Percentiles rank a stretch among this genome's conserved stretches.
Conservation (phyloP, 495 filamentous ascomycete species). For the Penicillium antarcticum region DNA sequence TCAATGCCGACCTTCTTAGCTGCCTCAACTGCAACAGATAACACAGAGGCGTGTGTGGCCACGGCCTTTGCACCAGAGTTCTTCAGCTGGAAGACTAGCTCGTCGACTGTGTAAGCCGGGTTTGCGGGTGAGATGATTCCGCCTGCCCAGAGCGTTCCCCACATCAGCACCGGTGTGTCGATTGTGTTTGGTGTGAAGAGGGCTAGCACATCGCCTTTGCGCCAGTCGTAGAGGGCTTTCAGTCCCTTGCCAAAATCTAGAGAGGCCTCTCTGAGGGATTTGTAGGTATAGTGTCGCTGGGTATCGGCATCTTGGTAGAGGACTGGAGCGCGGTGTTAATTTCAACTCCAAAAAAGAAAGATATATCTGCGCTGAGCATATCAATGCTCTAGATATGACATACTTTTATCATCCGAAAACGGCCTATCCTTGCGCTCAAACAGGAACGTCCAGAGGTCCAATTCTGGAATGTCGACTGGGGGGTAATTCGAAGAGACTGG, state of each 20-base stretch:
- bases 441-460: slow-evolving; percentile 72
- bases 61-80: slow-evolving; percentile 76
- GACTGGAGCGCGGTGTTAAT: slow-evolving; percentile 47
- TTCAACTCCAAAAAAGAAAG: neutral
- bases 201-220: slow-evolving; percentile 73
- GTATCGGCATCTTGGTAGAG: slow-evolving; percentile 79
- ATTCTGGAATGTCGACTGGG: slow-evolving; percentile 34
- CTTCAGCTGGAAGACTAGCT: slow-evolving; percentile 83
- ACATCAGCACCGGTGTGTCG: slow-evolving; percentile 67
- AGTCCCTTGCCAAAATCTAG: slow-evolving; percentile 78
- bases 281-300: slow-evolving; percentile 69
- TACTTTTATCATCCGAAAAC: slow-evolving; percentile 58
- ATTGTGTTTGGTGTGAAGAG: slow-evolving; percentile 73
- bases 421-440: slow-evolving; percentile 70
- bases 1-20: slow-evolving; percentile 65
- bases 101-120: slow-evolving; percentile 79
- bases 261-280: slow-evolving; percentile 60
- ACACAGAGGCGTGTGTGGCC: slow-evolving; percentile 63
- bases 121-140: slow-evolving; percentile 81
- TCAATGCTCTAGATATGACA: slow-evolving; percentile 6
- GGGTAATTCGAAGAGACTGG: slow-evolving; percentile 41
- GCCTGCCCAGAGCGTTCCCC: slow-evolving; percentile 82
- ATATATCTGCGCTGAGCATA: neutral
- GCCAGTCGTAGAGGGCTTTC: slow-evolving; percentile 67
- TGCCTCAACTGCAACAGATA: slow-evolving; percentile 62